Conservation (phyloP, 257 asterid species). For the Datura wrightii region DNA sequence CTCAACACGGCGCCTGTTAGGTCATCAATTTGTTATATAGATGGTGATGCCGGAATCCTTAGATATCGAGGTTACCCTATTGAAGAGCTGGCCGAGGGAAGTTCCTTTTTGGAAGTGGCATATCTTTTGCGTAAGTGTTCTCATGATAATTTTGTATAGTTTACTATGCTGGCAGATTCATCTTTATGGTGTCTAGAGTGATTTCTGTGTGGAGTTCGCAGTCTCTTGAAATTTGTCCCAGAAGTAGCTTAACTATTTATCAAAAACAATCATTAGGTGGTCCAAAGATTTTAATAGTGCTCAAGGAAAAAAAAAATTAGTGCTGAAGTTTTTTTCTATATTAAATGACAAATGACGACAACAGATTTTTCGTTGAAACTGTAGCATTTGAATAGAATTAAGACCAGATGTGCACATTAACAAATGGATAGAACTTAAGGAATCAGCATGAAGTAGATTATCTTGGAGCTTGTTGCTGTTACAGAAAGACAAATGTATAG, state of each 20-base stretch:
- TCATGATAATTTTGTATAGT: not conserved
- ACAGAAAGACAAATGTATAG: not conserved
- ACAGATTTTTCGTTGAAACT: not conserved
- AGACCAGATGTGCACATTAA: not conserved
- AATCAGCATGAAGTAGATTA: not conserved
- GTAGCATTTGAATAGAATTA: not conserved
- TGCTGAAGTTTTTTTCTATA: not conserved
- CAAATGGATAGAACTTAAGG: not conserved
- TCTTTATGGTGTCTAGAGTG: slow-evolving; percentile 11
- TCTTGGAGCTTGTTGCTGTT: not conserved
- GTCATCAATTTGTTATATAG: slow-evolving; percentile 89
- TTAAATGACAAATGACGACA: not conserved
- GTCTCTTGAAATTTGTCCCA: not conserved
- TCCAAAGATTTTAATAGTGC: not conserved
- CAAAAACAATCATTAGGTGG: not conserved
- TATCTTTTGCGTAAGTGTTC: slow-evolving; percentile 82
- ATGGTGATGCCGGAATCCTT: slow-evolving; percentile 97
- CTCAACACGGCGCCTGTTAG: slow-evolving; percentile 97
- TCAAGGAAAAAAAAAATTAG: not conserved
- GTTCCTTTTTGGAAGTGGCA: slow-evolving; percentile 92
- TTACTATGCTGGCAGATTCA: not conserved
- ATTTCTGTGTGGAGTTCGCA: not conserved
- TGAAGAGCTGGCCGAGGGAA: slow-evolving; percentile 94
- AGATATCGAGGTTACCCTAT: slow-evolving; percentile 96
- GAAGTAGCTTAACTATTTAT: not conserved